These are phyloP conservation scores for Curvularia sp. DNA, from an alignment of 2,329 filamentous ascomycete species.

Conservation along the genomic window DNA sequence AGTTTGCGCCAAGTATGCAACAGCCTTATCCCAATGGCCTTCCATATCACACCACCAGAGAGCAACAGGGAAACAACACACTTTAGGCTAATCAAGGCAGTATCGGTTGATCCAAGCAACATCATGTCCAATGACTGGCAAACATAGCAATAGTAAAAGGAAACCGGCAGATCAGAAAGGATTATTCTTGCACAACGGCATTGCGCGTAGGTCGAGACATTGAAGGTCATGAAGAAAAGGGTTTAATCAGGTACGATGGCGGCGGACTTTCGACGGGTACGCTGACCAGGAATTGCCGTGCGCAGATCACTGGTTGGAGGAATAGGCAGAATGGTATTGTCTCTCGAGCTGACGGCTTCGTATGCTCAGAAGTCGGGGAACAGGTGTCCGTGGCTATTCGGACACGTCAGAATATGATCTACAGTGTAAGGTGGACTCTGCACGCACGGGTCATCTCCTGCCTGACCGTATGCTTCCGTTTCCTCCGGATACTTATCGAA, in stretches of 20 bases:
- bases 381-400: conserved; percentile 46
- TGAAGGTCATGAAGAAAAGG: conserved; percentile 7
- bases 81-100: background rate
- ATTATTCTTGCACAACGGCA: background rate
- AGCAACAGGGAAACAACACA: background rate
- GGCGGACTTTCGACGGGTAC: conserved; percentile 16
- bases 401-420: conserved; percentile 43
- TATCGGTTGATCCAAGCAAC: background rate
- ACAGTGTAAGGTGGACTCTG: conserved; percentile 34
- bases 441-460: conserved; percentile 85
- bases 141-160: conserved; percentile 8
- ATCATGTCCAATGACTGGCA: conserved; percentile 1
- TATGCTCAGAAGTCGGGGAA: conserved; percentile 45
- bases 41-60: background rate
- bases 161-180: background rate
- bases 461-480: conserved; percentile 85
- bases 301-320: conserved; percentile 12
- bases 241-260: conserved; percentile 9
- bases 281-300: conserved; percentile 16
- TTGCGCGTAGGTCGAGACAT: conserved; percentile 3
- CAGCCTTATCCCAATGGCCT: background rate
- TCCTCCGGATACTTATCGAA: conserved; percentile 99
- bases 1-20: conserved; percentile 7
- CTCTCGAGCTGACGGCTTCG: conserved; percentile 8
- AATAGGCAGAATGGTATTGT: conserved; percentile 13